Base-by-base conservation (phyloP, 1,284 basidiomycete species). In the Trichosporon sp. region DNA sequence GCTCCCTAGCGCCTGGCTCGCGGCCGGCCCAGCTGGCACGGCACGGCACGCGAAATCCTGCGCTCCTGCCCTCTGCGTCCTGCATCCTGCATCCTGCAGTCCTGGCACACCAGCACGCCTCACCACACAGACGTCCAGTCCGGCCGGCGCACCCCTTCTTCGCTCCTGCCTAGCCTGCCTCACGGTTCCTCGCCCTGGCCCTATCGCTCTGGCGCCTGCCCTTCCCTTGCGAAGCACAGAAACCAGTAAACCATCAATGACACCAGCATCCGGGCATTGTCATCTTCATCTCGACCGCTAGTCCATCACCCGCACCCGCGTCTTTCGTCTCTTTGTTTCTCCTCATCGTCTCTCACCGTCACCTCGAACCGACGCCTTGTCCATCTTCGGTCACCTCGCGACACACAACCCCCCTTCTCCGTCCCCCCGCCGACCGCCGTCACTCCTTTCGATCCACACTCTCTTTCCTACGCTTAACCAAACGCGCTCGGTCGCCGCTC, bases 401-500 rank as follows among this genome's bases (percentile, higher is more conserved):
- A 60, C 56, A 60, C 56, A 60, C 27, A 18, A 8, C 56, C 7
- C 53, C 8, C 58, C 27, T 27, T 2, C 56, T 38, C 32, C 23
- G 13, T 51, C 62, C 18, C 6, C 18, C 56, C 29, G 13, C 70
- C 68, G 65, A 69, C 70, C 68, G 5, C 60, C 32, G 70, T 71
- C 68, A 62, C 62, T 68, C 70, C 32, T 68, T 68, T 60, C 21
- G 60, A 25, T 32, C 66, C 23, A 38, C 42, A 62, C 69, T 53
- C 64, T 31, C 34, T 27, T 27, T 27, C 47, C 25, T 25, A 9
- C 66, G 21, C 38, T 13, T 13, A 38, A 32, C 7, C 53, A 15
- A 18, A 29, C n/a, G 42, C 38, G 25, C 38, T 47, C 53, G 23
- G 44, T 6, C 65, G 58, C 29, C 53, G 8, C 9, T 47, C 29